Base-by-base conservation (phyloP, 305 asterid species). In the Rubia peregrina region DNA sequence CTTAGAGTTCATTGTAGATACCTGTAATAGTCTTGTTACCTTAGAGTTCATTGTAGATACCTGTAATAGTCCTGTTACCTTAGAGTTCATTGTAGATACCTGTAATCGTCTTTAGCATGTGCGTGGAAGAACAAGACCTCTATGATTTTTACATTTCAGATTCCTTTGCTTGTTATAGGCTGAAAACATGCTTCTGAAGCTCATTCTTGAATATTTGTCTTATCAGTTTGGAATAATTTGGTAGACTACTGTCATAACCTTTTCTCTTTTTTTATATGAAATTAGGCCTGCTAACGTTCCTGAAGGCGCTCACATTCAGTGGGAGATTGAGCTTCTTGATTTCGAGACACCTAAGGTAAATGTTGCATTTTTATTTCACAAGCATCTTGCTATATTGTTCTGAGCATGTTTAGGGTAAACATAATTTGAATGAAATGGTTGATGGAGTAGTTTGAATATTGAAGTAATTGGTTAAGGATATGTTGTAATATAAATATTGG, bases 291-390 rank as follows among this genome's bases (percentile, higher is more conserved):
- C 81, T 74, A 86, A 78, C 68, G 97, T 94, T 78, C 98, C 98
- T 66, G 73, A 81, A 80, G 96, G 98, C 70, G 89, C 98, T 71
- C 70, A 82, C 71, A 65, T 94, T 75, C 92, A 89, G 67, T 94
- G 98, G 98, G 99, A 91, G 84, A 91, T 94, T 67, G 99, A 94
- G 81, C 98, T 94, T 76, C 93, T 94, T 78, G 97, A 89, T 80
- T 94, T 91, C 77, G 95, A 91, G 80, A 88, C 80, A 79, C 90
- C 86, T 59, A 94, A 91, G 97, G 99, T 94, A 73, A 74, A 30
- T 53, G 61, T 16, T 21, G 0, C 22, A 4, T 41, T 43, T 1
- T 38, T 0, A 38, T n/a, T 53, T 53, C 65, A 33, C 33, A 12
- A 11, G 16, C 43, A 68, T 4, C 21, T 53, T 36, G n/a, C 1